These are phyloP conservation scores for Medicago ruthenica DNA, from an alignment of 306 rosid genomes.

Conservation along the genomic window DNA sequence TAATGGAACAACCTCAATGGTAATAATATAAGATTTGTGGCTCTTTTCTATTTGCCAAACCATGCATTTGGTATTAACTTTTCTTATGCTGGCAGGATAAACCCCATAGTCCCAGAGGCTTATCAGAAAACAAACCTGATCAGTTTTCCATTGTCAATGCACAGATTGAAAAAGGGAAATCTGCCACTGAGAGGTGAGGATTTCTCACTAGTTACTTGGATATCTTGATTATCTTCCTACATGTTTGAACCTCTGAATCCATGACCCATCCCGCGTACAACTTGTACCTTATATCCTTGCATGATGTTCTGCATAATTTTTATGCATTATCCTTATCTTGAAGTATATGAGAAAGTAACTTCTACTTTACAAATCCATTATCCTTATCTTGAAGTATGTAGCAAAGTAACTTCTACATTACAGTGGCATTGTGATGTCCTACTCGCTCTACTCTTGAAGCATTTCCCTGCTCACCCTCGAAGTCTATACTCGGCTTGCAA, in stretches of 20 bases:
- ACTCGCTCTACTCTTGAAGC: constrained; percentile 54
- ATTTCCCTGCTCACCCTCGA: constrained; percentile 39
- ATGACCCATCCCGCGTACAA: not conserved
- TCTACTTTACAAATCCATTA: constrained; percentile 33
- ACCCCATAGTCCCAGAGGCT: constrained; percentile 59
- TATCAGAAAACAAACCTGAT: constrained; percentile 54
- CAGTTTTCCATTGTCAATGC: constrained; percentile 47
- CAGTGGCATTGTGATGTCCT: constrained; percentile 46
- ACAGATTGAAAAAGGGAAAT: constrained; percentile 50
- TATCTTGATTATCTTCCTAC: constrained; percentile 1
- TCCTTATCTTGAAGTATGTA: constrained; percentile 7
- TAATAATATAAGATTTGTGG: constrained; percentile 45
- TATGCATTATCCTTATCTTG: constrained; percentile 42
- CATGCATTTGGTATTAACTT: constrained; percentile 31
- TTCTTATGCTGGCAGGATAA: constrained; percentile 58
- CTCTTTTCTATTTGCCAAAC: constrained; percentile 10
- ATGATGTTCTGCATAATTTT: constrained; percentile 40
- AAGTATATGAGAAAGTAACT: constrained; percentile 41
- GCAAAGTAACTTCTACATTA: constrained; percentile 44
- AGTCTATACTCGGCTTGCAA: constrained; percentile 39
- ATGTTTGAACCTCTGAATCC: constrained; percentile 34
- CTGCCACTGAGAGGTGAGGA: constrained; percentile 55
- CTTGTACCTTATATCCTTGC: constrained; percentile 36
- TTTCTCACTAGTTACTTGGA: constrained; percentile 8
- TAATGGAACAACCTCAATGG: constrained; percentile 52